Percentiles rank a stretch among this genome's conserved stretches.
Evolutionary conservation across 306 rosid species (phyloP).

Genomic region (Hippophae rhamnoides): DNA sequence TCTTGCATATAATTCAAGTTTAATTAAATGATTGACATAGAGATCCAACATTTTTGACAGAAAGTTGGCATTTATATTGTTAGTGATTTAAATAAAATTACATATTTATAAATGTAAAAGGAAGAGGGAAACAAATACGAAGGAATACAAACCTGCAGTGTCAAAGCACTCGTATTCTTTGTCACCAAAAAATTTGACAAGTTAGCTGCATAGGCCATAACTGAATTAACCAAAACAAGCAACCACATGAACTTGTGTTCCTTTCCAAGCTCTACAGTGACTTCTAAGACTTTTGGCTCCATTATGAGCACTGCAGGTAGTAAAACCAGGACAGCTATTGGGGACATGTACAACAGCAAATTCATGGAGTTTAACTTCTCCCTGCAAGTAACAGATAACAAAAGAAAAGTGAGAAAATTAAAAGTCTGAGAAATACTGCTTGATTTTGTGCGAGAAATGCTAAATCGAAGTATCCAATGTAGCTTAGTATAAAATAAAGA

Average conservation of each 20-base stretch:
- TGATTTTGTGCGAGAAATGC: background rate
- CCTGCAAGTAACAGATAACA: slow-evolving; percentile 41
- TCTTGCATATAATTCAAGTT: background rate
- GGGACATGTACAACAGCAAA: slow-evolving; percentile 92
- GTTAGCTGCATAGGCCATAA: slow-evolving; percentile 80
- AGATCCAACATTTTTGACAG: background rate
- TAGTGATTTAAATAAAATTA: background rate
- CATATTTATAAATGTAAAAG: too few species aligned
- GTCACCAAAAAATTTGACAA: slow-evolving; percentile 93
- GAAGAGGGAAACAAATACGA: slow-evolving; percentile 1
- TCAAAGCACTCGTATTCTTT: slow-evolving; percentile 87
- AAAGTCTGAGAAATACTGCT: background rate
- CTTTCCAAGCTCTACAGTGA: slow-evolving; percentile 48
- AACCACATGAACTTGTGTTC: slow-evolving; percentile 75
- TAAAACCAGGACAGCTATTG: slow-evolving; percentile 68
- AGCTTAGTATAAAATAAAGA: too few species aligned
- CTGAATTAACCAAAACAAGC: slow-evolving; percentile 81
- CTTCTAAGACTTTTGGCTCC: slow-evolving; percentile 83
- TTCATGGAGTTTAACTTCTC: slow-evolving; percentile 97
- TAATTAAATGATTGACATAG: background rate
- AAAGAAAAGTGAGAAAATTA: slow-evolving; percentile 11
- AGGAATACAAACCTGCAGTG: slow-evolving; percentile 70
- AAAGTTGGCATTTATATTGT: background rate
- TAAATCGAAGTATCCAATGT: background rate
- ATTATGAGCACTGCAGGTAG: slow-evolving; percentile 83